phyloP scores from a whole-genome alignment of 345 rosid genomes.

The Adansonia digitata region DNA sequence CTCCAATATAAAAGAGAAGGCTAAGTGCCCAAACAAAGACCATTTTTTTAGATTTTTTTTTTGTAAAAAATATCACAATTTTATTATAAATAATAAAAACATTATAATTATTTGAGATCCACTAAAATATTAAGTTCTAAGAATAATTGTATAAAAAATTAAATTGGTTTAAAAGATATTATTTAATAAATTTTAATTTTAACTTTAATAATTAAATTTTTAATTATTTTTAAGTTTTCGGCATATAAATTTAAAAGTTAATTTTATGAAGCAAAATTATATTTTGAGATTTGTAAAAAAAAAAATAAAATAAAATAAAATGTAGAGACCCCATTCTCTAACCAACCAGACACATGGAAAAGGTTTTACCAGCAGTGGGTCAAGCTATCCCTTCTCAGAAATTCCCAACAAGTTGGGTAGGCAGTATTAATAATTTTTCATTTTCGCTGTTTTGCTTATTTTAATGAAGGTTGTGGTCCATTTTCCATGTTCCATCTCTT shows the following conservation, averaged over 20 bases:
- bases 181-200: too few species aligned
- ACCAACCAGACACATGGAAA: slow-evolving; percentile 51
- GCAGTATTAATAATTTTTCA: slow-evolving; percentile 36
- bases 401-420: slow-evolving; percentile 73
- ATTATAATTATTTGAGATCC: too few species aligned
- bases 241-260: background rate
- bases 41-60: background rate
- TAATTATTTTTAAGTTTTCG: background rate
- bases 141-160: too few species aligned
- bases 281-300: too few species aligned
- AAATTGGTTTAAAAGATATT: too few species aligned
- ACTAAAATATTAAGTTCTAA: too few species aligned
- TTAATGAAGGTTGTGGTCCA: slow-evolving; percentile 57
- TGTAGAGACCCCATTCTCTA: slow-evolving; percentile 44
- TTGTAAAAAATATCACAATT: background rate
- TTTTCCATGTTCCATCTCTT: slow-evolving; percentile 41
- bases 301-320: too few species aligned
- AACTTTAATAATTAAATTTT: too few species aligned
- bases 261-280: background rate
- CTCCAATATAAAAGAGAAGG: slow-evolving; percentile 40
- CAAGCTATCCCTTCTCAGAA: slow-evolving; percentile 43
- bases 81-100: too few species aligned
- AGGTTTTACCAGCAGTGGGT: slow-evolving; percentile 34
- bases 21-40: slow-evolving; percentile 28
- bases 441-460: slow-evolving; percentile 32